phyloP scores from a whole-genome alignment of 73 alveolate species.

The Symbiodinium pilosum region DNA sequence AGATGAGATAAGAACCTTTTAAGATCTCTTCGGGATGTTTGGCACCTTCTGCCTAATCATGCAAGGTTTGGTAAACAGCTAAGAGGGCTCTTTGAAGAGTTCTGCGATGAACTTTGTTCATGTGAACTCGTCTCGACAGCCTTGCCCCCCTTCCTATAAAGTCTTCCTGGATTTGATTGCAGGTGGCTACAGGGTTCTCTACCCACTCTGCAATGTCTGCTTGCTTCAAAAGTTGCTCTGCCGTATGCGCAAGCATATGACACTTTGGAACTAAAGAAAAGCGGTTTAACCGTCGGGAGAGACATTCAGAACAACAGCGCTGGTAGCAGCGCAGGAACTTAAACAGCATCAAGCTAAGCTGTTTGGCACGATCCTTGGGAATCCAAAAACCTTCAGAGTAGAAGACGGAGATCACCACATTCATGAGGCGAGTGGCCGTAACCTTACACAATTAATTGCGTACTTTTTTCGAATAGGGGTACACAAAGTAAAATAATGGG shows the following conservation, averaged over 20 bases:
- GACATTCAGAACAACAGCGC: not conserved
- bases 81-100: not conserved
- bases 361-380: not conserved
- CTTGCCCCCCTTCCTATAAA: not conserved
- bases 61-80: not conserved
- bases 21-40: not conserved
- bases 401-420: not conserved
- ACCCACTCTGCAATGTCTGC: not conserved
- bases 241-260: not conserved
- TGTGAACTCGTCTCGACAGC: not conserved
- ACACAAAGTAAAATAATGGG: too few species aligned
- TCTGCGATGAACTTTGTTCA: not conserved
- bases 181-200: not conserved
- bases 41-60: not conserved
- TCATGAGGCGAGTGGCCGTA: not conserved
- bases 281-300: not conserved
- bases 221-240: not conserved
- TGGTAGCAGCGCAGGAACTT: not conserved
- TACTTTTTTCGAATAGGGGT: too few species aligned
- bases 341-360: not conserved
- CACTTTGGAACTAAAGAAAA: not conserved
- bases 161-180: not conserved
- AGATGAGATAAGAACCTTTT: not conserved
- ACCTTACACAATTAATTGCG: too few species aligned
- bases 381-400: not conserved